These are phyloP conservation scores for Balakata baccata DNA, from an alignment of 345 rosid genomes.

Conservation along the genomic window DNA sequence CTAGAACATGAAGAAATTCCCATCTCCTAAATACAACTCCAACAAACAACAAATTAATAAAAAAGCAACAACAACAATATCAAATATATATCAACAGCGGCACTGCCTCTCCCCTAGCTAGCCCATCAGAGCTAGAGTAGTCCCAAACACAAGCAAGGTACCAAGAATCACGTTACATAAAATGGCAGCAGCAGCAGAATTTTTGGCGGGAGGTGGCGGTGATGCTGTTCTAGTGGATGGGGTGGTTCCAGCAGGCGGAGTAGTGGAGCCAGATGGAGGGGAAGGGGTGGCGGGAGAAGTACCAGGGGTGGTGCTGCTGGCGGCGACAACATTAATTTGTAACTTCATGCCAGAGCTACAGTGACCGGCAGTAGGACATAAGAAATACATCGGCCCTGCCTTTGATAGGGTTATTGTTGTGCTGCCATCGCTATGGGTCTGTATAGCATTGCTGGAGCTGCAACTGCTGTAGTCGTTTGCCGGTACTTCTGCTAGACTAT, in stretches of 20 bases:
- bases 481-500: slow-evolving; percentile 35
- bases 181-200: slow-evolving; percentile 18
- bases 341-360: slow-evolving; percentile 55
- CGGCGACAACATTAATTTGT: slow-evolving; percentile 32
- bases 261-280: not conserved
- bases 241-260: not conserved
- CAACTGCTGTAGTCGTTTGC: slow-evolving; percentile 37
- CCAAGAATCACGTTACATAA: slow-evolving; percentile 18
- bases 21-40: slow-evolving; percentile 8
- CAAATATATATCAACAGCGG: slow-evolving; percentile 12
- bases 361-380: slow-evolving; percentile 44
- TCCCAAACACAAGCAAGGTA: slow-evolving; percentile 21
- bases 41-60: not conserved
- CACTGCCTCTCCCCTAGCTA: slow-evolving; percentile 65
- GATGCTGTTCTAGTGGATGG: too few species aligned
- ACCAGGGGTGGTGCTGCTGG: not conserved
- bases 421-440: slow-evolving; percentile 32
- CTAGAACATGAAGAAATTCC: slow-evolving; percentile 15
- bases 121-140: slow-evolving; percentile 16
- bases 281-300: slow-evolving; percentile 7
- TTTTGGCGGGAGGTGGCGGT: too few species aligned
- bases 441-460: slow-evolving; percentile 22
- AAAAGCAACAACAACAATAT: not conserved
- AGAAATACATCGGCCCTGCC: slow-evolving; percentile 41
- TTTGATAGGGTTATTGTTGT: slow-evolving; percentile 20